Evolutionary conservation across 2,329 filamentous ascomycete species (phyloP).

Genomic region (Hypocrella siamensis): DNA sequence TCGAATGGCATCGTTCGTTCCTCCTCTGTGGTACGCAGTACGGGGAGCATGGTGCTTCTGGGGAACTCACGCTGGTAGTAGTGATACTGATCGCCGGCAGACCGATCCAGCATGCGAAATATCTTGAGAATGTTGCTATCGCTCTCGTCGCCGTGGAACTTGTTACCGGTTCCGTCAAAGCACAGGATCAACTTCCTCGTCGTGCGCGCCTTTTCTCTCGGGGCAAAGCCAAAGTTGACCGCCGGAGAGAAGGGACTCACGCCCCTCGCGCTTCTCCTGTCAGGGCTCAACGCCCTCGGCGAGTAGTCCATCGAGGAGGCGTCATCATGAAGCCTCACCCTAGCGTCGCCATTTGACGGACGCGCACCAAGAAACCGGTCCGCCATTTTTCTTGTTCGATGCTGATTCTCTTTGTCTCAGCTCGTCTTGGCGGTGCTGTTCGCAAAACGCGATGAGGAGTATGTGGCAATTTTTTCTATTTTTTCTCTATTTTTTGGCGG

Average conservation of each 20-base stretch:
- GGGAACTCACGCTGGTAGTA: slow-evolving; percentile 44
- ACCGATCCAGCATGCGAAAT: slow-evolving; percentile 52
- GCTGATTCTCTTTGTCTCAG: too few species aligned
- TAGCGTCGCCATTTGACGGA: not conserved
- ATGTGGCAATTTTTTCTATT: too few species aligned
- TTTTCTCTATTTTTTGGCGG: too few species aligned
- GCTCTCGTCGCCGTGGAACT: slow-evolving; percentile 45
- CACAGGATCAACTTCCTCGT: slow-evolving; percentile 39
- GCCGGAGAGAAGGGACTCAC: slow-evolving; percentile 2
- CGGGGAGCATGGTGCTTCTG: not conserved
- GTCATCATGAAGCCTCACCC: not conserved
- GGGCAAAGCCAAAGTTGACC: too few species aligned
- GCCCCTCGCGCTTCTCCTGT: not conserved
- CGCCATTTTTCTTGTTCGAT: slow-evolving; percentile 1
- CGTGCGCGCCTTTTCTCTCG: not conserved
- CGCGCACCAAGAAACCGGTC: slow-evolving; percentile 1
- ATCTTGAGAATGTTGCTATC: slow-evolving; percentile 56
- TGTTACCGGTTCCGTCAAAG: slow-evolving; percentile 49
- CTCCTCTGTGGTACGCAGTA: not conserved
- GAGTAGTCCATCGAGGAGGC: not conserved
- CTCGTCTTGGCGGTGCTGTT: too few species aligned
- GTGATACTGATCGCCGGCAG: slow-evolving; percentile 43
- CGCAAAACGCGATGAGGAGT: too few species aligned
- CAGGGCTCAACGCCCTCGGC: not conserved
- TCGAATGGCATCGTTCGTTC: not conserved